phyloP scores from a whole-genome alignment of 371 early-diverging fungal genomes.

The Coemansia sp. region DNA sequence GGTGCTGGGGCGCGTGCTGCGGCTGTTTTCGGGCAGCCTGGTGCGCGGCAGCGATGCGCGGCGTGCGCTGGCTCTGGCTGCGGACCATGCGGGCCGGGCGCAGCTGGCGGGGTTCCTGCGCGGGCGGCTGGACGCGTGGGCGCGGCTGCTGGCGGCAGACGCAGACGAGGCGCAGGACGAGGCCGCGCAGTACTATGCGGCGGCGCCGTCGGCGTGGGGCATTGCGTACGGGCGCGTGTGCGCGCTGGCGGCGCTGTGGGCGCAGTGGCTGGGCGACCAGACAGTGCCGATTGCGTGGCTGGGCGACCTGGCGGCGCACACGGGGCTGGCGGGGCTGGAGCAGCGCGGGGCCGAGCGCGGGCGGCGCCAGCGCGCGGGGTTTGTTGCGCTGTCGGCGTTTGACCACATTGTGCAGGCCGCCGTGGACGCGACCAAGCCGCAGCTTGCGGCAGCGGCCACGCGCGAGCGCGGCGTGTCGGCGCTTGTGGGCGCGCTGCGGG shows the following conservation, averaged over 20 bases:
- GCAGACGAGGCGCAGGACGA: background rate
- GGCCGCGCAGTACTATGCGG: background rate
- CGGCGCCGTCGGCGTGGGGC: constrained; percentile 27
- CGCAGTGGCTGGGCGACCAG: constrained; percentile 41
- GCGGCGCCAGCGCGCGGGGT: constrained; percentile 17
- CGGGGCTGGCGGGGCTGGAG: constrained; percentile 32
- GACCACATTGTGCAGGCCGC: constrained; percentile 46
- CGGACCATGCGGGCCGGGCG: background rate
- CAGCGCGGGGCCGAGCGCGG: background rate
- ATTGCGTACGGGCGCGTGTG: constrained; percentile 40
- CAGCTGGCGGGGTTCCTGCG: constrained; percentile 25
- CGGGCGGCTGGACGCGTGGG: constrained; percentile 14
- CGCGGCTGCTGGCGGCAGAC: background rate
- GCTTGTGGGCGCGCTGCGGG: constrained; percentile 28
- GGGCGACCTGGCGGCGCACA: constrained; percentile 16
- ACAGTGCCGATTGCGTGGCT: constrained; percentile 12
- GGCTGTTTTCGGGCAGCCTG: constrained; percentile 32
- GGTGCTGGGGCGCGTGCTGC: constrained; percentile 22
- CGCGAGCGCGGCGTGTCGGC: constrained; percentile 23
- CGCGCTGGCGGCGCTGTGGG: constrained; percentile 34
- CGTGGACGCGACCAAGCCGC: constrained; percentile 29
- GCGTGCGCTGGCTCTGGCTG: constrained; percentile 10
- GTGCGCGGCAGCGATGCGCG: constrained; percentile 7
- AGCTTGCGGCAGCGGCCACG: constrained; percentile 9
- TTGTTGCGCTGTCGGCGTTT: constrained; percentile 47